Evolutionary conservation across 2,329 filamentous ascomycete species (phyloP).

Genomic region (Ascochyta koolunga): DNA sequence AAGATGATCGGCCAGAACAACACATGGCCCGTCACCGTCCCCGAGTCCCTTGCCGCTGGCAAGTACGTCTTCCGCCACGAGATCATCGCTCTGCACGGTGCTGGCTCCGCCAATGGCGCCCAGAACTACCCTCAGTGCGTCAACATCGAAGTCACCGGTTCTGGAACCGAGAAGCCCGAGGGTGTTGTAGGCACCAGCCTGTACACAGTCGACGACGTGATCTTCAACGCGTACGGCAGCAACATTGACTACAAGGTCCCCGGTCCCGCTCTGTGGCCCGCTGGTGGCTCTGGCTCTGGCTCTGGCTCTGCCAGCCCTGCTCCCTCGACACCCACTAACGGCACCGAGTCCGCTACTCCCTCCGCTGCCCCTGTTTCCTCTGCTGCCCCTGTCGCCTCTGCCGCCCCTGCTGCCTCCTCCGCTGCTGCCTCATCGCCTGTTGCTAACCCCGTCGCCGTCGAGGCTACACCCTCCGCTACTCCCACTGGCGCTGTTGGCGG

Average conservation of each 20-base stretch:
- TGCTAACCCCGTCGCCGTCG: slow-evolving; percentile 12
- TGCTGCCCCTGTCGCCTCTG: slow-evolving; percentile 8
- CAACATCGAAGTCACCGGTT: slow-evolving; percentile 58
- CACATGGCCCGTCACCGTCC: slow-evolving; percentile 56
- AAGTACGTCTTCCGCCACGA: slow-evolving; percentile 64
- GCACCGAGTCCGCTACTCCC: slow-evolving; percentile 17
- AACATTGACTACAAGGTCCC: slow-evolving; percentile 50
- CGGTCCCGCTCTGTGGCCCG: slow-evolving; percentile 49
- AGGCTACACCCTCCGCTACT: slow-evolving; percentile 12
- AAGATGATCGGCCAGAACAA: slow-evolving; percentile 55
- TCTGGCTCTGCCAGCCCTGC: slow-evolving; percentile 17
- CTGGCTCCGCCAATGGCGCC: slow-evolving; percentile 53
- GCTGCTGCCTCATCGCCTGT: slow-evolving; percentile 3
- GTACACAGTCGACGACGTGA: slow-evolving; percentile 50
- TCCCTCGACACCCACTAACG: slow-evolving; percentile 20
- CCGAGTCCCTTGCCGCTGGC: slow-evolving; percentile 52
- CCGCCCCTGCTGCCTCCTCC: slow-evolving; percentile 1
- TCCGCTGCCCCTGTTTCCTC: slow-evolving; percentile 12
- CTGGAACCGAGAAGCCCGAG: slow-evolving; percentile 50
- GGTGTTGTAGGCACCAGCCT: slow-evolving; percentile 60
- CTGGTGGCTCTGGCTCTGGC: slow-evolving; percentile 28
- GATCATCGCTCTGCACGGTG: slow-evolving; percentile 57
- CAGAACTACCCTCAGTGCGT: slow-evolving; percentile 59
- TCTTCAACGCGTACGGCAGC: slow-evolving; percentile 51
- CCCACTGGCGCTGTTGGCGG: slow-evolving; percentile 13